These are phyloP conservation scores for Komagataella mondaviorum DNA, from an alignment of 805 yeast genomes.

Conservation along the genomic window DNA sequence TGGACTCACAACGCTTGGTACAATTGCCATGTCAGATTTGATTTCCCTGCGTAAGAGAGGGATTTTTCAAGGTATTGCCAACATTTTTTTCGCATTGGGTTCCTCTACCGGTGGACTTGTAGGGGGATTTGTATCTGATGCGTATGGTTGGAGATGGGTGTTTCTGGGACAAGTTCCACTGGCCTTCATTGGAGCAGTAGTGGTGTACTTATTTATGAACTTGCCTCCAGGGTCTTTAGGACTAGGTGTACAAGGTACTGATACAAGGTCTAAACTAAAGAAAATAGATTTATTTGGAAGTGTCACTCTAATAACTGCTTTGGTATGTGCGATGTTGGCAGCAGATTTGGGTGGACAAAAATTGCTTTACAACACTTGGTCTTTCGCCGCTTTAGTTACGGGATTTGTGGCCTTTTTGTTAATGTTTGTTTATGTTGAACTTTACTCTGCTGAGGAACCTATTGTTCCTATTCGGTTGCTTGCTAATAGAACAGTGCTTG, in stretches of 20 bases:
- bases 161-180: constrained; percentile 43
- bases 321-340: constrained; percentile 31
- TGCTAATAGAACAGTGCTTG: constrained; percentile 42
- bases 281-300: constrained; percentile 46
- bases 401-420: constrained; percentile 22
- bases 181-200: constrained; percentile 27
- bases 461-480: constrained; percentile 47
- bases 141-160: constrained; percentile 53
- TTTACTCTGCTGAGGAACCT: constrained; percentile 35
- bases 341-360: constrained; percentile 41
- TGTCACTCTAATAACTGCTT: constrained; percentile 26
- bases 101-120: constrained; percentile 60
- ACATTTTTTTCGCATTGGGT: constrained; percentile 69
- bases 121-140: constrained; percentile 44
- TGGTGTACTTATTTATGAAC: constrained; percentile 23
- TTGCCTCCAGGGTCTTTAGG: constrained; percentile 27
- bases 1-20: constrained; percentile 65
- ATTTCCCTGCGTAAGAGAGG: constrained; percentile 77
- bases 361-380: constrained; percentile 23
- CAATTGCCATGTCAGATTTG: constrained; percentile 69
- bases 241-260: constrained; percentile 24
- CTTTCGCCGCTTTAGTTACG: constrained; percentile 18
- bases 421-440: constrained; percentile 28
- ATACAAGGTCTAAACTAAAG: constrained; percentile 30
- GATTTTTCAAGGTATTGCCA: constrained; percentile 74